Evolutionary conservation across 306 rosid genomes (phyloP), one percentile per base, ranked within the genome.

Genomic region (Rosa lucieae): DNA sequence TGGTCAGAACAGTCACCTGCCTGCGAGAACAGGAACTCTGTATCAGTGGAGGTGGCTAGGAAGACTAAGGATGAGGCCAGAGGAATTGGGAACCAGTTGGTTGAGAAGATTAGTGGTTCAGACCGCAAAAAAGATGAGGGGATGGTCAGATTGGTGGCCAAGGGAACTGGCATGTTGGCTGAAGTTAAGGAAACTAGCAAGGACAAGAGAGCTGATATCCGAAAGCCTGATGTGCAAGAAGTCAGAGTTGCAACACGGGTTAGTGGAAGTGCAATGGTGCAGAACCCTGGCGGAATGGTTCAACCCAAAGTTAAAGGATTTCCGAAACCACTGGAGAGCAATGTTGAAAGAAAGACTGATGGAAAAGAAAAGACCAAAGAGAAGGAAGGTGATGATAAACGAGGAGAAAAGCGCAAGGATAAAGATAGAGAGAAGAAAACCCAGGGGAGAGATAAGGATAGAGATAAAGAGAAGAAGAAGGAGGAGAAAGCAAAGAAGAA

Each of bases 381-480:
- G 80, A 92, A 84, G 79, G 90, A 90, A 40, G 89, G 87, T 32
- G 83, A 88, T 70, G 93, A 89, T 80, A 93, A 83, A 81, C 81
- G 84, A 26, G 90, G 91, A 77, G 85, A 85, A 35, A 94, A 92
- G 79, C 78, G 87, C 79, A 90, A 86, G 84, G 91, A 88, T 63
- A 94, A 80, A 79, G 91, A 85, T 71, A 87, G 80, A 85, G 93
- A 88, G 86, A 92, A 90, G 74, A 95, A 92, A 81, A 90, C 89
- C 79, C 92, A 89, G 29, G 92, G 95, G 62, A 91, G 86, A 84
- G 91, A 87, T 83, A 92, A 92, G 88, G 89, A 89, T 70, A 82
- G 89, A 89, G 94, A 91, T 71, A 92, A 85, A 85, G 97, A 92
- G 87, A 92, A 83, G 88, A 87, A 89, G 77, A 91, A 80, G 82